Evolutionary conservation across 768 basidiomycete genomes (phyloP), one percentile per base, ranked within the genome.

Genomic region (Lyophyllum shimeji): DNA sequence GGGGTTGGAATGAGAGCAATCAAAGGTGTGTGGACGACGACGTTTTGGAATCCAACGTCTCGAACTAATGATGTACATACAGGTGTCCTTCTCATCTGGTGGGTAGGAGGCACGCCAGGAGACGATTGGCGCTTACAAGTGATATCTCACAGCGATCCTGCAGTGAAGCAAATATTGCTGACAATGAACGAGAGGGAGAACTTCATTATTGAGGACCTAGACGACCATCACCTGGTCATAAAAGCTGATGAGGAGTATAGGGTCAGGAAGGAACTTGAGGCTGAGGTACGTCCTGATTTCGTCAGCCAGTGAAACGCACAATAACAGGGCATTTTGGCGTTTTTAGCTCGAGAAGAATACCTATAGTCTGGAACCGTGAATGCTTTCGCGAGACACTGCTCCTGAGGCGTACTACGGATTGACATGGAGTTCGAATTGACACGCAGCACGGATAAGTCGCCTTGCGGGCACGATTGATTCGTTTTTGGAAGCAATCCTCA

Each of bases 161-260:
- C 91, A 1, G 93, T 95, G 57, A 95, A 94, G 71, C 90, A 93
- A 67, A 92, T 94, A 53, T 76, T 94, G 33, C 75, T 93, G 50
- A 75, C 83, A 31, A 84, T 94, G 86, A 90, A 94, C 66, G 89
- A 93, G 65, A 86, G 81, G 65, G 77, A 82, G 8, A 82, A 78
- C 52, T 95, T 95, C 68, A 86, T 95, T 59, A 90, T 95, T 57
- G 89, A 93, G 63, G 93, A 95, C 63, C 69, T 95, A 23, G 93
- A 94, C 65, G 90, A 93, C 62, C 81, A 84, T 58, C 90, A 93
- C 71, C 64, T 95, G 1, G 83, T 94, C 51, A 88, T 94, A 68
- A 89, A 89, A 64, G 86, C 87, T 1, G 93, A 94, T 55, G 84
- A 87, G 58, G 88, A 93, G 67, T 88, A 85, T 62, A 74, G 84